A percentile compares a stretch with the other conserved stretches of the same genome.
phyloP scores from a whole-genome alignment of 1,284 basidiomycete genomes.

The Ceratobasidium sp. region DNA sequence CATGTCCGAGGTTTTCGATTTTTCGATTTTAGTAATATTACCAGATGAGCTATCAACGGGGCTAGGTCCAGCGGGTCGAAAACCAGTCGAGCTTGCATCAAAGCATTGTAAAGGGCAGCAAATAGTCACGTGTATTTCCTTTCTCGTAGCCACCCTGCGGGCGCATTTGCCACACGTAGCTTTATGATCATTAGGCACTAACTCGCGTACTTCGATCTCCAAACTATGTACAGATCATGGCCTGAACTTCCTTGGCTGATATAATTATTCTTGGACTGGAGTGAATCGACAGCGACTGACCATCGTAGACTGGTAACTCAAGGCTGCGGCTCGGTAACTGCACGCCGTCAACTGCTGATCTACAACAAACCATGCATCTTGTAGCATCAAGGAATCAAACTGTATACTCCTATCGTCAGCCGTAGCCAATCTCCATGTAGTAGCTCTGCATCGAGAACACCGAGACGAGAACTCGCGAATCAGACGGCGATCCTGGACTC shows the following conservation, averaged over 20 bases:
- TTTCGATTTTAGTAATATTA: not conserved
- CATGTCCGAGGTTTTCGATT: not conserved
- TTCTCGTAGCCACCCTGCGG: slow-evolving; percentile 3
- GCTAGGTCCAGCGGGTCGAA: no score
- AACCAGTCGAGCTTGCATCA: not conserved
- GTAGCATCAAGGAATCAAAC: not conserved
- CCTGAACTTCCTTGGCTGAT: not conserved
- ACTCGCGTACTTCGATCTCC: not conserved
- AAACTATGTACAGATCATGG: not conserved
- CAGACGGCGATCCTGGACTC: not conserved
- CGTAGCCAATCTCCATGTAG: not conserved
- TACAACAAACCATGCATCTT: not conserved
- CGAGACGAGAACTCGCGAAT: slow-evolving; percentile 1
- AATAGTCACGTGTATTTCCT: not conserved
- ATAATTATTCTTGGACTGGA: not conserved
- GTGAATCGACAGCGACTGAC: not conserved
- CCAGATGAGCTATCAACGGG: no score
- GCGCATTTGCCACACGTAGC: not conserved
- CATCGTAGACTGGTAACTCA: not conserved
- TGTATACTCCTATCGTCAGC: not conserved
- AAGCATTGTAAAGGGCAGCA: not conserved
- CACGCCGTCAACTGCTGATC: not conserved
- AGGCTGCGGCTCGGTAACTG: slow-evolving; percentile 4
- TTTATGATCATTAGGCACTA: not conserved
- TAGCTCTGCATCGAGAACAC: not conserved